phyloP scores from a whole-genome alignment of 441 rosid species.

The Aquilaria agallochum region DNA sequence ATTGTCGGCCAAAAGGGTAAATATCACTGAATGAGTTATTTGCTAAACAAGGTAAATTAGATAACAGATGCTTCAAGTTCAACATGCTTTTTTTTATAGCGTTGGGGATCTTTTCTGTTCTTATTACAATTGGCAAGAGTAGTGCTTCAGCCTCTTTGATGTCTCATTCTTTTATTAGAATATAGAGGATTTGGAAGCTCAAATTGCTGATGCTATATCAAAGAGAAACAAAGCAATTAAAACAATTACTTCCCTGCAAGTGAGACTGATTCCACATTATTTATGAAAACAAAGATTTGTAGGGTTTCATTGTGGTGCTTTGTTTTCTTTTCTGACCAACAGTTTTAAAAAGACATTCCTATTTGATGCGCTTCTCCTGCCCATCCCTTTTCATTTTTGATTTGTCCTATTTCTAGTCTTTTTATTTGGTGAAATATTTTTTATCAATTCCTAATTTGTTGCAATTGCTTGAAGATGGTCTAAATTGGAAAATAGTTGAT shows the following conservation, averaged over 20 bases:
- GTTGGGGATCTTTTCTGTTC: constrained; percentile 4
- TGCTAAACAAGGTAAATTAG: constrained; percentile 72
- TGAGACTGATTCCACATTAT: constrained; percentile 29
- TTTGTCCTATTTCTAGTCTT: too few species aligned
- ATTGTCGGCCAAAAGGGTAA: constrained; percentile 82
- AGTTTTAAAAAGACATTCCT: too few species aligned
- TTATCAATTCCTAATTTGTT: too few species aligned
- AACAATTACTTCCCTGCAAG: constrained; percentile 77
- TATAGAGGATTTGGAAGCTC: constrained; percentile 79
- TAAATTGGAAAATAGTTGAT: too few species aligned
- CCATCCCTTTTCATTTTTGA: too few species aligned
- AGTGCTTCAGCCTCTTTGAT: constrained; percentile 22
- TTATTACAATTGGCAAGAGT: constrained; percentile 5
- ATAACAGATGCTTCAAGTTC: constrained; percentile 9
- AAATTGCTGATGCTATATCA: constrained; percentile 75
- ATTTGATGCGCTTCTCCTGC: too few species aligned
- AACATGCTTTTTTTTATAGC: constrained; percentile 4
- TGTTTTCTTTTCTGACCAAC: too few species aligned
- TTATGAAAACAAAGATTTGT: neutral
- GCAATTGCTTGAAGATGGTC: too few species aligned
- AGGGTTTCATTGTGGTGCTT: too few species aligned
- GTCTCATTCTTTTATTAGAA: constrained; percentile 39
- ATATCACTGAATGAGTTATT: constrained; percentile 61
- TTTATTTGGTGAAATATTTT: too few species aligned
- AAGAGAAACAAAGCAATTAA: constrained; percentile 88